Base-by-base conservation (phyloP, 2,329 filamentous ascomycete genomes). In the Cercospora janseana region DNA sequence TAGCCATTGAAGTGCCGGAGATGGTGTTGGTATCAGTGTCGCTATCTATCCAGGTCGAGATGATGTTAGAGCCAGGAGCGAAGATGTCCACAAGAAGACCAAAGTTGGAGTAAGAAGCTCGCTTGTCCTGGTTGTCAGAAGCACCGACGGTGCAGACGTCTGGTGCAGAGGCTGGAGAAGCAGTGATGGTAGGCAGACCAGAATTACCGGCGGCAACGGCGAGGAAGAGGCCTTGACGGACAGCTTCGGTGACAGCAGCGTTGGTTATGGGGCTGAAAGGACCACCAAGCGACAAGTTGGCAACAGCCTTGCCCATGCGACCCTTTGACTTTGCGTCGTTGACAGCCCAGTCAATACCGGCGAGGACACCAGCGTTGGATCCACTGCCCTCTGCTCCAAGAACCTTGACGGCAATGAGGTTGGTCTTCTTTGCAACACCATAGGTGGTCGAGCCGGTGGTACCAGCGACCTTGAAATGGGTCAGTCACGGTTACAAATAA, bases 321-420 rank as follows among this genome's bases (percentile, higher is more conserved):
- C 95, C 86, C 67, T 75, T 88, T 27, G 44, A 21, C 77, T 92
- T 89, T 63, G 88, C 88, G 44, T 71, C 70, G 27, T 66, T 54
- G 46, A 74, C 64, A 20, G 72, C 45, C 32, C 65, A 73, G 45
- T 73, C 63, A 61, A 79, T 75, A 4, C 76, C 78, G 20, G 68
- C 63, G 52, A 73, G 62, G 60, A 79, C 75, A 24, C 75, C 77
- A 26, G 67, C 63, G 52, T 79, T 70, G 54, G 73, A 73, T 23
- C 76, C 76, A 38, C 67, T 68, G 34, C 74, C 72, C 12, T 71
- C 60, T 13, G 66, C 68, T 27, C 69, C 69, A 29, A 77, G 69
- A 12, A 78, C 76, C 63, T 77, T 78, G 54, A 80, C 76, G 35
- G 73, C 74, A 29, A 72, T 69, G 55, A 75, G 63, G 60, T 71